These are phyloP conservation scores for Zanthoxylum bungeanum DNA, from an alignment of 345 rosid species.

Conservation along the genomic window DNA sequence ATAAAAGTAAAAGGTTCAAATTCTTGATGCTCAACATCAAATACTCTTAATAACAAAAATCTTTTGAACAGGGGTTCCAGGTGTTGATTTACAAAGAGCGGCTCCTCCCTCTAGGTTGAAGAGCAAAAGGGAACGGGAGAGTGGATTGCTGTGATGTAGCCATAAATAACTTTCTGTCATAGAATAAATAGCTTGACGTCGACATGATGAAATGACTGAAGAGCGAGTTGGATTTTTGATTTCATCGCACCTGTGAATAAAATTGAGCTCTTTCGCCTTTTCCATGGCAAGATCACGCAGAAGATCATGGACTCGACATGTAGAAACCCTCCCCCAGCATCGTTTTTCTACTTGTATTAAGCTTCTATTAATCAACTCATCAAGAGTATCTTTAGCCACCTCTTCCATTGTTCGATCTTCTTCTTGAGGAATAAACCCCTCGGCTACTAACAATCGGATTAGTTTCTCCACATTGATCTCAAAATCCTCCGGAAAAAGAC, in stretches of 20 bases:
- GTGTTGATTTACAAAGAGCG: too few species aligned
- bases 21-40: too few species aligned
- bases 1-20: too few species aligned
- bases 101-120: not conserved
- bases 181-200: not conserved
- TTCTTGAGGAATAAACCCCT: not conserved
- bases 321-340: not conserved
- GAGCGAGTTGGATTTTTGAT: not conserved
- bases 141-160: not conserved
- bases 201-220: not conserved
- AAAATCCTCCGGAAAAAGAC: not conserved
- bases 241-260: not conserved
- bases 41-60: not conserved
- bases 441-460: not conserved
- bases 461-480: not conserved
- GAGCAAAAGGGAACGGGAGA: not conserved
- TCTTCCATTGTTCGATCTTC: not conserved
- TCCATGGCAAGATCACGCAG: not conserved
- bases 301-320: not conserved
- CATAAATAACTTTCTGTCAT: not conserved
- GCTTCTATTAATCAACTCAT: not conserved
- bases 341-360: not conserved
- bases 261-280: not conserved
- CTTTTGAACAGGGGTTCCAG: not conserved
- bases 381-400: not conserved